Evolutionary conservation across 2,329 filamentous ascomycete genomes (phyloP).

Genomic region (Exserohilum turcica): DNA sequence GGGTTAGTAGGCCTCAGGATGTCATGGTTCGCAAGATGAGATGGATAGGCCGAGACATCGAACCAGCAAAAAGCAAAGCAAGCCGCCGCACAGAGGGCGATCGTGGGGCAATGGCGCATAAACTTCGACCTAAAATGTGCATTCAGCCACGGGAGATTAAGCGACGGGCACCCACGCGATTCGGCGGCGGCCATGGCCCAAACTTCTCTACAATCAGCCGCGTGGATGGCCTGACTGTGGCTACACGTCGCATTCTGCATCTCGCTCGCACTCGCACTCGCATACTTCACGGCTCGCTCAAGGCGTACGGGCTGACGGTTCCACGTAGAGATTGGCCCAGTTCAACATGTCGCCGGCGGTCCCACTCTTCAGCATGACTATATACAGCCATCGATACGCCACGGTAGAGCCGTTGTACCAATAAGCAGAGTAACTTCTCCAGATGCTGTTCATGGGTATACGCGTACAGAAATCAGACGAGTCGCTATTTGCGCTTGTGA

Average conservation of each 20-base stretch:
- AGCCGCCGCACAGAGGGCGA: not conserved
- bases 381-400: slow-evolving; percentile 26
- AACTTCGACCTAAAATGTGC: not conserved
- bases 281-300: not conserved
- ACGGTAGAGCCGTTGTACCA: slow-evolving; percentile 23
- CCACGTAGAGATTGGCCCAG: not conserved
- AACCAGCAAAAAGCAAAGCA: slow-evolving; percentile 1
- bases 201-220: not conserved
- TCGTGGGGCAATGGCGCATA: not conserved
- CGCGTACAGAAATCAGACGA: slow-evolving; percentile 27
- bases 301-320: not conserved
- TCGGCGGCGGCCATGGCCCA: not conserved
- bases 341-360: not conserved
- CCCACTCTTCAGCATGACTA: slow-evolving; percentile 11
- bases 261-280: no score
- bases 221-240: not conserved
- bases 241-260: no score
- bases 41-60: not conserved
- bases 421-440: slow-evolving; percentile 27
- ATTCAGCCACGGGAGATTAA: not conserved
- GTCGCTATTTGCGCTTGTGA: slow-evolving; percentile 64
- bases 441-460: slow-evolving; percentile 27
- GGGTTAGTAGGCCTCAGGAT: no score
- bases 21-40: no score
- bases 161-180: no score